These are phyloP conservation scores for Eucalyptus pauciflora DNA, from an alignment of 345 rosid species.

Conservation along the genomic window DNA sequence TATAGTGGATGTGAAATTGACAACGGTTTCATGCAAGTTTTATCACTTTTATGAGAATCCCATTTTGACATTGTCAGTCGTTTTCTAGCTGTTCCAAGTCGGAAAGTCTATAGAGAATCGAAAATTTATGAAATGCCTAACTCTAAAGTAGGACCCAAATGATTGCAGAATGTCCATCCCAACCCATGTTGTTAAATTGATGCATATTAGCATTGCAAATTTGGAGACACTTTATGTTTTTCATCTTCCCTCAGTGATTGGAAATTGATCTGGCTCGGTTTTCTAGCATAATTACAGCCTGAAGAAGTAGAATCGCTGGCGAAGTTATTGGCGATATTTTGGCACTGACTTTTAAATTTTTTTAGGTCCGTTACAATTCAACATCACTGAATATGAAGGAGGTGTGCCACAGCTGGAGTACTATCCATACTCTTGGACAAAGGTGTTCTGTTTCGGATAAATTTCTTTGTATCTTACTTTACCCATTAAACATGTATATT, in stretches of 20 bases:
- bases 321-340: not conserved
- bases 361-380: constrained; percentile 18
- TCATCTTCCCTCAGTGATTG: not conserved
- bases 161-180: not conserved
- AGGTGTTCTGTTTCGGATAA: not conserved
- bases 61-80: too few relatives aligned
- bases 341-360: not conserved
- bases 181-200: not conserved
- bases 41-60: too few relatives aligned
- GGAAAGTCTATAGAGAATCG: too few relatives aligned
- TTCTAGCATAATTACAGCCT: not conserved
- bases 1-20: too few relatives aligned
- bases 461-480: not conserved
- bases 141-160: not conserved
- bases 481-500: not conserved
- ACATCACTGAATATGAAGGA: constrained; percentile 11
- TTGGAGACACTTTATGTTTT: not conserved
- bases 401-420: constrained; percentile 7
- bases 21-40: too few relatives aligned
- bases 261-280: not conserved
- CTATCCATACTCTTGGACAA: constrained; percentile 16
- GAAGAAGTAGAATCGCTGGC: not conserved
- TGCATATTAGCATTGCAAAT: not conserved
- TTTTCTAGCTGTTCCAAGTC: too few relatives aligned
- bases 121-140: too few relatives aligned